Evolutionary conservation across 805 yeast genomes (phyloP).

Genomic region (Barnettozyma pratensis): DNA sequence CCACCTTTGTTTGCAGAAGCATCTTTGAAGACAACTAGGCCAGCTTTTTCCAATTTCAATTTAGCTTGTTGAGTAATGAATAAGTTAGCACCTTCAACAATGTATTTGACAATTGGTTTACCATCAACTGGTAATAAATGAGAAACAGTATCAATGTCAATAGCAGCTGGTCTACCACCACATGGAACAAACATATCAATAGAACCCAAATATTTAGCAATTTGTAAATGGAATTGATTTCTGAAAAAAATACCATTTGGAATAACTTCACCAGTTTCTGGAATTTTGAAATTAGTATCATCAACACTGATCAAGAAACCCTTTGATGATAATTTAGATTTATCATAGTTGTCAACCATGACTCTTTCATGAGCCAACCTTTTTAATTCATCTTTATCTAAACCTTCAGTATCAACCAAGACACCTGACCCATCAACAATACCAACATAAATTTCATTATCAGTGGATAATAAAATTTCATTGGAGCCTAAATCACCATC

Average conservation of each 20-base stretch:
- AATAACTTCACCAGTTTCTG: slow-evolving; percentile 62
- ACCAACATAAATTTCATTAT: slow-evolving; percentile 76
- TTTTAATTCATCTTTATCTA: slow-evolving; percentile 71
- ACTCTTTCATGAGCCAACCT: slow-evolving; percentile 74
- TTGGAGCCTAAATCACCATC: slow-evolving; percentile 97
- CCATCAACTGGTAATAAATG: slow-evolving; percentile 69
- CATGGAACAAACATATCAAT: slow-evolving; percentile 93
- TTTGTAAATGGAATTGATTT: slow-evolving; percentile 79
- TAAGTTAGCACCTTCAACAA: slow-evolving; percentile 96
- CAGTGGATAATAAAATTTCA: slow-evolving; percentile 79
- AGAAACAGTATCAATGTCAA: slow-evolving; percentile 78
- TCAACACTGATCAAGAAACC: slow-evolving; percentile 87
- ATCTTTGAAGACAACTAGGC: slow-evolving; percentile 85
- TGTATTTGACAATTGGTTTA: slow-evolving; percentile 71
- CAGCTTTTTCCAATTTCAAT: slow-evolving; percentile 78
- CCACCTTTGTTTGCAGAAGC: slow-evolving; percentile 98
- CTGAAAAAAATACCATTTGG: slow-evolving; percentile 87
- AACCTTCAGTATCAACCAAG: slow-evolving; percentile 84
- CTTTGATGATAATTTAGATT: slow-evolving; percentile 54
- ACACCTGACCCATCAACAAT: slow-evolving; percentile 96
- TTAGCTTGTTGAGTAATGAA: slow-evolving; percentile 95
- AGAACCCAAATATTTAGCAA: slow-evolving; percentile 56
- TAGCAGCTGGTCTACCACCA: slow-evolving; percentile 98
- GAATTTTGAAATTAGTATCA: slow-evolving; percentile 72
- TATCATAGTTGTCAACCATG: slow-evolving; percentile 69